phyloP scores from a whole-genome alignment of 1,139 yeast genomes.

The Blastobotrys niveus region DNA sequence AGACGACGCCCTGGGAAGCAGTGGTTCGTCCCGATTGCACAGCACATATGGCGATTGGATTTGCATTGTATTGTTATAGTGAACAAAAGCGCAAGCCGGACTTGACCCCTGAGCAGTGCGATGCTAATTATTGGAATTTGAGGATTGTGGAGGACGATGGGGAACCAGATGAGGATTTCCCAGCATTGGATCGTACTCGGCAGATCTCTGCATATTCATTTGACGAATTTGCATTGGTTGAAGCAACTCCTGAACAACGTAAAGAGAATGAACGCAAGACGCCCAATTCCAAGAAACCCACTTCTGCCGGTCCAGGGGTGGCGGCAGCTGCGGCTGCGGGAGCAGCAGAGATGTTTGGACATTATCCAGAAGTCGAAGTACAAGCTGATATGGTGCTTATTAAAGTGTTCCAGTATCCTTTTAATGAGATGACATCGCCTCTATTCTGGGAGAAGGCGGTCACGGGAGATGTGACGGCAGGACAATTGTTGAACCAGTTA shows the following conservation, averaged over 20 bases:
- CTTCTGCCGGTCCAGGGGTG: conserved; percentile 3
- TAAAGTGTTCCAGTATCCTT: conserved; percentile 33
- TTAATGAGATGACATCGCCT: conserved; percentile 31
- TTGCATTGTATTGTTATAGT: conserved; percentile 34
- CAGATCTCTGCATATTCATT: conserved; percentile 39
- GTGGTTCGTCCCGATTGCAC: conserved; percentile 37
- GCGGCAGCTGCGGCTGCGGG: neutral
- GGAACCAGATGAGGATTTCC: conserved; percentile 44
- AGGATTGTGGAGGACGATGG: conserved; percentile 44
- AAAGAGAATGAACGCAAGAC: conserved; percentile 34
- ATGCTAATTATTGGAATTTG: conserved; percentile 40
- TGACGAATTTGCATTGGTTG: conserved; percentile 43
- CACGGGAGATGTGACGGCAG: conserved; percentile 23
- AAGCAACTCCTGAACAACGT: conserved; percentile 35
- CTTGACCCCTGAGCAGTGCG: conserved; percentile 30
- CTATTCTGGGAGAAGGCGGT: conserved; percentile 29
- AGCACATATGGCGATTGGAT: conserved; percentile 41
- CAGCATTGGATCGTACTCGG: conserved; percentile 41
- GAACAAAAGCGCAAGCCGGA: conserved; percentile 31
- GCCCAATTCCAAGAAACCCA: conserved; percentile 25
- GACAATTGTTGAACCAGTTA: conserved; percentile 30
- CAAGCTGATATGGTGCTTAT: too few species aligned
- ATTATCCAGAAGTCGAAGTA: too few species aligned
- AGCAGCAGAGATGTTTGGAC: neutral
- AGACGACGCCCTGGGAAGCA: conserved; percentile 35